Evolutionary conservation across 345 rosid genomes (phyloP).

Genomic region (Atalantia buxifolia): DNA sequence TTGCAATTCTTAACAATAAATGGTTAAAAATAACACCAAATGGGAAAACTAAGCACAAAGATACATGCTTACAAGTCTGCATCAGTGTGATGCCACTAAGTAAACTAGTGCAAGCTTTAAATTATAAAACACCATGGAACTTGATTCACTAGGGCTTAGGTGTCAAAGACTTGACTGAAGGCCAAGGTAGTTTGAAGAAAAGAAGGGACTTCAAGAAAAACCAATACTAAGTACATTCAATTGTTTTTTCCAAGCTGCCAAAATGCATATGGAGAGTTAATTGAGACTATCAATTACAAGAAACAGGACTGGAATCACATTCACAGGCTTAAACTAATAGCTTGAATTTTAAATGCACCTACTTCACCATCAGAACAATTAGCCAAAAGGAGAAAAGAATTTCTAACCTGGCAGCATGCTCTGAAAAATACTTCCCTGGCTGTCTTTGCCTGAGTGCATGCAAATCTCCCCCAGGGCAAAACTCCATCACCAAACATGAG

Average conservation of each 20-base stretch:
- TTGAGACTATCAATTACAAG: neutral
- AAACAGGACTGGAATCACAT: neutral
- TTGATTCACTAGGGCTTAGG: neutral
- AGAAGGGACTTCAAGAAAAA: neutral
- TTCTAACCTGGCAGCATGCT: constrained; percentile 81
- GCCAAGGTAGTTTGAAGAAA: neutral
- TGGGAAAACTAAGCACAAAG: too few relatives aligned
- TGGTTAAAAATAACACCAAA: too few relatives aligned
- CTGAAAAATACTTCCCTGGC: constrained; percentile 81
- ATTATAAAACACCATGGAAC: neutral
- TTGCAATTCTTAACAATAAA: neutral
- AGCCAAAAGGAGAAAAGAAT: neutral
- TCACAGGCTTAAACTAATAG: neutral
- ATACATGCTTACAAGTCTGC: too few relatives aligned
- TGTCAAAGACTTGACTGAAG: neutral
- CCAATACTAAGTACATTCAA: neutral
- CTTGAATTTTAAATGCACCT: neutral
- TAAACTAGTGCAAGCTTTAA: neutral
- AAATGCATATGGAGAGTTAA: neutral
- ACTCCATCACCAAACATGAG: constrained; percentile 94
- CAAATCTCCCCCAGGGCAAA: constrained; percentile 95
- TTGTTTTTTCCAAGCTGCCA: neutral
- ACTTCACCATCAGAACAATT: neutral
- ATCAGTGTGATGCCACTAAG: too few relatives aligned
- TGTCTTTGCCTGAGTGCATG: constrained; percentile 80